These are phyloP conservation scores for Schwanniomyces vanrijiae DNA, from an alignment of 805 yeast genomes.

Conservation along the genomic window DNA sequence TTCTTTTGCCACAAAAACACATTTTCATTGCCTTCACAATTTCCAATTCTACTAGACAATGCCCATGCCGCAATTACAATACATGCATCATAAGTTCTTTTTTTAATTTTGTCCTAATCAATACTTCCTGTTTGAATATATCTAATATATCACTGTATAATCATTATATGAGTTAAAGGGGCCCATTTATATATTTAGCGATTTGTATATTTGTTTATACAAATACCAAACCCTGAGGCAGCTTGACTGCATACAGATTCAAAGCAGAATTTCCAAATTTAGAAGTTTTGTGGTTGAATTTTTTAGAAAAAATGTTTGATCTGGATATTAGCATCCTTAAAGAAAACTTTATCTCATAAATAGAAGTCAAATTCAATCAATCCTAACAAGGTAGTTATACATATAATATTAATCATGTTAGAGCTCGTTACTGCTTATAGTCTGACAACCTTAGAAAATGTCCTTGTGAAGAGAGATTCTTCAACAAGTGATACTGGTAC, in stretches of 20 bases:
- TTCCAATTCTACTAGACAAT: background rate
- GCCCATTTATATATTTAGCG: too few species aligned
- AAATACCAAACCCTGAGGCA: too few species aligned
- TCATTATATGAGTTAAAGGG: too few species aligned
- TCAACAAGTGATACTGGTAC: conserved; percentile 1
- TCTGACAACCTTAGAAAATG: conserved; percentile 1
- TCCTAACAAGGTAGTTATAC: background rate
- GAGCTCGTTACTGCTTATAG: background rate
- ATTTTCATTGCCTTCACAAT: too few species aligned
- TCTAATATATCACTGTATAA: too few species aligned
- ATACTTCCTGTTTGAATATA: too few species aligned
- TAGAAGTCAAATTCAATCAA: background rate
- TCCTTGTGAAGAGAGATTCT: conserved; percentile 5
- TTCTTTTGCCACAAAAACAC: too few species aligned
- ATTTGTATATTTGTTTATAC: too few species aligned
- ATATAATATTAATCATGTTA: background rate
- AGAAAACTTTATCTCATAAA: background rate
- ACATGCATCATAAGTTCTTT: background rate
- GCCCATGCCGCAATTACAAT: background rate
- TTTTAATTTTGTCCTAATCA: too few species aligned
- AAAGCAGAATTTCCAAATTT: conserved; percentile 1
- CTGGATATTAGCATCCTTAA: background rate
- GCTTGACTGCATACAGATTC: background rate
- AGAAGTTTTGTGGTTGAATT: background rate
- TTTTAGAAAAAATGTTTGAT: background rate